Evolutionary conservation across 192 early-diverging fungal genomes (phyloP).

Genomic region (Linnemannia zychae): DNA sequence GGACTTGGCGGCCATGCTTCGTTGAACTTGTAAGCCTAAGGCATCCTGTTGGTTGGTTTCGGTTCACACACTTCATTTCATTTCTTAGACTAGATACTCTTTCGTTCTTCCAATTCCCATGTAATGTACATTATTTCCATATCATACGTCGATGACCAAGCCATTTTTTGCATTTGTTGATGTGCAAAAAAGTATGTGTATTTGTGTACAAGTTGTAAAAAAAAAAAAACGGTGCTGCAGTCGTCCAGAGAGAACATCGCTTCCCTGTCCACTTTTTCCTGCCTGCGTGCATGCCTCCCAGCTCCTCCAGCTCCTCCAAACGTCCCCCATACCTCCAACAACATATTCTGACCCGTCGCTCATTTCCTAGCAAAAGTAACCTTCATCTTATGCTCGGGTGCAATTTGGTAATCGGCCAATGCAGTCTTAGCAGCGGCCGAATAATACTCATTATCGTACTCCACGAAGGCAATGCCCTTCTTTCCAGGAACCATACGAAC

Average conservation of each 20-base stretch:
- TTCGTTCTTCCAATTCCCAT: not conserved
- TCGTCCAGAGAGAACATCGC: not conserved
- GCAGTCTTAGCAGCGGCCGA: constrained; percentile 83
- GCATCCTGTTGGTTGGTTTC: not conserved
- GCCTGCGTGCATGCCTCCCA: no score
- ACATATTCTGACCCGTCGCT: not conserved
- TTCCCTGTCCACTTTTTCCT: no score
- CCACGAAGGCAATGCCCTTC: constrained; percentile 96
- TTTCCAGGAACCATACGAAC: constrained; percentile 94
- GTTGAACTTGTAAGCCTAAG: not conserved
- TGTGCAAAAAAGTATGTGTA: not conserved
- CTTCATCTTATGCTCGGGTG: constrained; percentile 79
- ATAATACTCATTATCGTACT: constrained; percentile 91
- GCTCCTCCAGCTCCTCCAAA: not conserved
- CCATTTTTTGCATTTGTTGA: not conserved
- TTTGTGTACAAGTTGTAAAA: not conserved
- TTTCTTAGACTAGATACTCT: not conserved
- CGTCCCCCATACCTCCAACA: not conserved
- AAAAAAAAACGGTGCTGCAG: not conserved
- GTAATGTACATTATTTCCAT: not conserved
- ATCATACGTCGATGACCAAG: no score
- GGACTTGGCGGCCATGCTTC: not conserved
- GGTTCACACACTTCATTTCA: no score
- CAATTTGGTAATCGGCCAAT: constrained; percentile 74
- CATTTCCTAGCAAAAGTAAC: constrained; percentile 89